Evolutionary conservation across 768 basidiomycete species (phyloP).

Genomic region (Sutorius australiensis): DNA sequence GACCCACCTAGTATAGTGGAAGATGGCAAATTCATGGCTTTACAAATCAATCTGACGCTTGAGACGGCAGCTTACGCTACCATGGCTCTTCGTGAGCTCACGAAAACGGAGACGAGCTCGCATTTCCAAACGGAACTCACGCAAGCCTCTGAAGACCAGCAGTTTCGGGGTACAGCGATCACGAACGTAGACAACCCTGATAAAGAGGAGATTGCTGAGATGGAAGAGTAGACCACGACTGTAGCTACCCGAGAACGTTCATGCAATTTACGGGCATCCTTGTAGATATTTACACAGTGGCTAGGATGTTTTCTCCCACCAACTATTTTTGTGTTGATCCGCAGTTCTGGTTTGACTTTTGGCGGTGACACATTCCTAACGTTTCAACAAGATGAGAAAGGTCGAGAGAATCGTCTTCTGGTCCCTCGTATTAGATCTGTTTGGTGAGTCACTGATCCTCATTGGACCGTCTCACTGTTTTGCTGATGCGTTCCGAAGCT

Average conservation of each 20-base stretch:
- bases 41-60: slow-evolving; percentile 82
- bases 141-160: slow-evolving; percentile 75
- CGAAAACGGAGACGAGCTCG: slow-evolving; percentile 93
- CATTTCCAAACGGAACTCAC: slow-evolving; percentile 85
- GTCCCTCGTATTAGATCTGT: slow-evolving; percentile 85
- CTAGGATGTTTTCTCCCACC: neutral
- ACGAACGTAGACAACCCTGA: slow-evolving; percentile 23
- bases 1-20: slow-evolving; percentile 63
- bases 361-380: neutral
- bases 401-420: slow-evolving; percentile 85
- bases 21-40: slow-evolving; percentile 80
- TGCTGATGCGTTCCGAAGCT: slow-evolving; percentile 42
- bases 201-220: slow-evolving; percentile 10
- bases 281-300: neutral
- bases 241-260: neutral
- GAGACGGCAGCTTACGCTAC: slow-evolving; percentile 95
- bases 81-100: slow-evolving; percentile 94
- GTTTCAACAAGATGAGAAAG: slow-evolving; percentile 44
- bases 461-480: neutral
- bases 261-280: neutral
- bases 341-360: neutral
- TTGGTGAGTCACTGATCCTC: slow-evolving; percentile 51
- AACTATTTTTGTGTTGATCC: neutral
- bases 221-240: slow-evolving; percentile 1
- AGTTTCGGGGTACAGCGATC: slow-evolving; percentile 54